Evolutionary conservation across 139 green algal genomes (phyloP), one percentile per base, ranked within the genome.

Genomic region (Chlamydomonas eustigma): DNA sequence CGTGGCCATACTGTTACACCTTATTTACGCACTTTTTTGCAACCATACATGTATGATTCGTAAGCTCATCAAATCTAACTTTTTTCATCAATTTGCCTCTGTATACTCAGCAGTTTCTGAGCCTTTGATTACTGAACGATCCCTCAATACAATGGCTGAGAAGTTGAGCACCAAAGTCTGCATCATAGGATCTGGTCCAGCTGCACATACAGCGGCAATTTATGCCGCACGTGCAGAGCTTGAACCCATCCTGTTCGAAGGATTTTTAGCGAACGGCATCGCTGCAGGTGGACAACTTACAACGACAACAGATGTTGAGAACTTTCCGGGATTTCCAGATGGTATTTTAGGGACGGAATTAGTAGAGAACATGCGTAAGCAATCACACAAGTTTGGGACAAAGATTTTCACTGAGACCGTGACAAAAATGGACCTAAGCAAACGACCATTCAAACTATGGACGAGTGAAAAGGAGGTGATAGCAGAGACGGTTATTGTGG

Each of bases 101-200:
- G n/a, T n/a, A n/a, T n/a, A n/a, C n/a, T n/a, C n/a, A n/a, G n/a
- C n/a, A n/a, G n/a, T n/a, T n/a, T n/a, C n/a, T n/a, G n/a, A n/a
- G n/a, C n/a, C n/a, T n/a, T n/a, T n/a, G n/a, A n/a, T n/a, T n/a
- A n/a, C n/a, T 63, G 50, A 18, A 63, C 50, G 50, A 18, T 24
- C 18, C 50, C 50, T 63, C 50, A 8, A 32, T 37, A 35, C 66
- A 32, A 74, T 74, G 66, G 24, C 66, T 24, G 33, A 74, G 36
- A 76, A 76, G 22, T 69, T 76, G 71, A 4, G 33, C 37, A 91
- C 89, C 0, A 88, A 91, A 31, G 83, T 95, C 0, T 91, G 83
- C 80, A 97, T 97, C 82, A 88, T 97, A 8, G 92, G 92, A 32
- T 89, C 72, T 2, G 93, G 93, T 6, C 93, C 92, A 44, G 93